Evolutionary conservation across 176 grass and related monocot species (phyloP).

Genomic region (Microstegium vimineum): DNA sequence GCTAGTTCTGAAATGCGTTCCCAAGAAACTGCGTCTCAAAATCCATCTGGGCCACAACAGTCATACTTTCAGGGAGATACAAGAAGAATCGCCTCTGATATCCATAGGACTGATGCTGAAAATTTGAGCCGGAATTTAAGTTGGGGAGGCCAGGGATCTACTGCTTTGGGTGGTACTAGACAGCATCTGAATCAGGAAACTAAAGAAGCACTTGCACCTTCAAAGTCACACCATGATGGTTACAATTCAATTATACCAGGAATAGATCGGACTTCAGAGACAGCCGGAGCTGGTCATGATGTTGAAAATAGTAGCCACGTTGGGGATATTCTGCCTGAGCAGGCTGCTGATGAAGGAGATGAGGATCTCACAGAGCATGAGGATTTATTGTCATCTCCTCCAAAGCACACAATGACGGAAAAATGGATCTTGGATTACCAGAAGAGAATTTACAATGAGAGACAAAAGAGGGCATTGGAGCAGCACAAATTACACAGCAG

Average conservation of each 20-base stretch:
- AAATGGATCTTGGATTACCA: slow-evolving; percentile 88
- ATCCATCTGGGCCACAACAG: slow-evolving; percentile 27
- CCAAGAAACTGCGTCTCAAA: slow-evolving; percentile 37
- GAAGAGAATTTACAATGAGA: slow-evolving; percentile 69
- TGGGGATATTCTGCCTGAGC: slow-evolving; percentile 40
- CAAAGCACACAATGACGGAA: slow-evolving; percentile 77
- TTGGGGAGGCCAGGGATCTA: slow-evolving; percentile 38
- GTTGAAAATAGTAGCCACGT: slow-evolving; percentile 36
- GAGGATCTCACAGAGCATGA: slow-evolving; percentile 50
- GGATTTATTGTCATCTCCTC: slow-evolving; percentile 61
- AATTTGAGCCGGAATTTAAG: slow-evolving; percentile 40
- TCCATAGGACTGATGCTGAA: slow-evolving; percentile 34
- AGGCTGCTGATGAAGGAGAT: slow-evolving; percentile 63
- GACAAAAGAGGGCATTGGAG: slow-evolving; percentile 48
- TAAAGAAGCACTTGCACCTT: slow-evolving; percentile 39
- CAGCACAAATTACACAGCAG: slow-evolving; percentile 62
- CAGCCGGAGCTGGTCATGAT: slow-evolving; percentile 35
- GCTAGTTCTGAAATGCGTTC: slow-evolving; percentile 37
- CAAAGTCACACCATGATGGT: slow-evolving; percentile 42
- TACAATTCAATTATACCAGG: slow-evolving; percentile 38
- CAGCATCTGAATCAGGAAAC: slow-evolving; percentile 36
- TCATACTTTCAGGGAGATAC: slow-evolving; percentile 39
- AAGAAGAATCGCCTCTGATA: slow-evolving; percentile 32
- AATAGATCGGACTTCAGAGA: slow-evolving; percentile 46
- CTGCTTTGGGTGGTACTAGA: slow-evolving; percentile 40